Base-by-base conservation (phyloP, 129 eudicot genomes). In the Flaveria sonorensis region DNA sequence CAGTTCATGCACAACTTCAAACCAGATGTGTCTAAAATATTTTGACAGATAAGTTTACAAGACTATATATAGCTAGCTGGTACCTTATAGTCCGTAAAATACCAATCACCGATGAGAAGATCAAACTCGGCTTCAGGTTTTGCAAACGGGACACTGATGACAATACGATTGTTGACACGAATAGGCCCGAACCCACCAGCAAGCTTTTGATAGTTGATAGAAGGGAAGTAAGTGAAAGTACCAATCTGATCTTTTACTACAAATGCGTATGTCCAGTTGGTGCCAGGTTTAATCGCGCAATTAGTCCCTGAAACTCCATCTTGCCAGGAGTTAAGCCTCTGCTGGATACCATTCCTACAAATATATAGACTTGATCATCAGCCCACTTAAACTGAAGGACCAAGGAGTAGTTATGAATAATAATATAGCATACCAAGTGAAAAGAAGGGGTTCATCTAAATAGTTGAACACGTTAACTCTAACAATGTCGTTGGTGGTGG, bases 231-330 rank as follows among this genome's bases (percentile, higher is more conserved):
- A 39, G 79, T 82, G 79, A 77, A 87, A 30, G 89, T 74, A 19
- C 95, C 95, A 40, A 89, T 87, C 71, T 89, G 95, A 61, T 91
- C 93, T 81, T 91, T 91, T 61, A 79, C 82, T 19, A 86, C 93
- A 67, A 91, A 86, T 6, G 81, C 92, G 55, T 88, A 86, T 69
- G 94, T 88, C 97, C 97, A 86, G 66, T 91, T 91, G 50, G 61
- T 85, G 24, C 91, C 88, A 11, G 97, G 87, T 77, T 85, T 56
- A 73, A 91, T 88, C 12, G 93, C 89, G 45, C 97, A 91, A 50
- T 88, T 91, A 48, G 93, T 91, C 36, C 97, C 93, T 1, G 97
- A 86, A 24, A 91, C 93, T 71, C 97, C 97, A 76, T 91, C 97
- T 77, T 91, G 97, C 97, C 97, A 91, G 64, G 97, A 88, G 51